Evolutionary conservation across 495 filamentous ascomycete species (phyloP), one percentile per base, ranked within the genome.

Genomic region (Aspergillus baeticus): DNA sequence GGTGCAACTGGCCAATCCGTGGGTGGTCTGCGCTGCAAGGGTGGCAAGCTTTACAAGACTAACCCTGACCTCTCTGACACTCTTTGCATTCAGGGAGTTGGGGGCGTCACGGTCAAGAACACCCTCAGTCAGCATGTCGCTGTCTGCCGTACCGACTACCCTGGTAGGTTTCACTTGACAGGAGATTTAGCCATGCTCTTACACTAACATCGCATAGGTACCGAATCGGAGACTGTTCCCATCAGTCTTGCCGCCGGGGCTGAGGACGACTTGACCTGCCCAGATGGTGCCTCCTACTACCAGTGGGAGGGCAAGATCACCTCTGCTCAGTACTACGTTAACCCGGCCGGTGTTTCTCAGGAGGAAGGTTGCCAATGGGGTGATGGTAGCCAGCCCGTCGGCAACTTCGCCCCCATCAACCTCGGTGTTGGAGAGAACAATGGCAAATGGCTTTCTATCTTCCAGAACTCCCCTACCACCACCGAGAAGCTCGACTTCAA

Each of bases 251-350:
- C 63, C 15, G 66, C 86, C 49, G 88, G 87, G 38, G 62, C 67
- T 10, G 76, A 69, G 10, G 78, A 79, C 55, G 69, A 78, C 29
- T 70, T 98, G 62, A 89, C 90, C 60, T 88, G 87, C 77, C 90
- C 94, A 26, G 71, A 87, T 51, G 82, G 84, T 21, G 63, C 63
- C 35, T 75, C 69, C 39, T 93, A 91, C 81, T 98, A 89, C 81
- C 67, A 74, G 43, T 95, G 90, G 87, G 55, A 90, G 65, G 84
- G 83, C 61, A 79, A 80, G 72, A 20, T 65, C 17, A 98, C 94
- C 48, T 92, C 88, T 31, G 92, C 92, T 43, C 95, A 98, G 75
- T 98, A 98, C 82, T 98, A 98, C 67, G 81, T 97, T 76, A 98
- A 98, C 83, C 86, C 86, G 59, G 76, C 79, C 56, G 91, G 89